These are phyloP conservation scores for Candida hungchunana DNA, from an alignment of 805 yeast genomes.

Conservation along the genomic window DNA sequence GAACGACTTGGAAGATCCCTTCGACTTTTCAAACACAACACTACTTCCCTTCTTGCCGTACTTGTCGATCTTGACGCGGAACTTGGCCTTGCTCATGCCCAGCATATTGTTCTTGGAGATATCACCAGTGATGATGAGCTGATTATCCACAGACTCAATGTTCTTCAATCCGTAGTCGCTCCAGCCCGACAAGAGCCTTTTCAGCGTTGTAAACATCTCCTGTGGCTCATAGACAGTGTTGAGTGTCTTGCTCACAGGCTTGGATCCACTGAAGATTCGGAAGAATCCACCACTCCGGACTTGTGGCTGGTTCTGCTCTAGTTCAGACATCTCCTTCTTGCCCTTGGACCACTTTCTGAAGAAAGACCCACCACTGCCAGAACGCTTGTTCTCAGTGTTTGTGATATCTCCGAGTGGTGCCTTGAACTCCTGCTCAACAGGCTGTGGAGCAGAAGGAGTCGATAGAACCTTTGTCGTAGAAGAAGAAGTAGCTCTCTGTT, in stretches of 20 bases:
- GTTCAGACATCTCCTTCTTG: conserved; percentile 19
- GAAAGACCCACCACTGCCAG: conserved; percentile 22
- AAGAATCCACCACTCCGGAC: conserved; percentile 30
- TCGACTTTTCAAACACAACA: conserved; percentile 54
- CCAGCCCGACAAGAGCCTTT: conserved; percentile 63
- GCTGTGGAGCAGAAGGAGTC: not conserved
- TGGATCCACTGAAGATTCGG: conserved; percentile 28
- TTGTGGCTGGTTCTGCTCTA: too few relatives aligned
- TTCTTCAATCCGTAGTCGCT: conserved; percentile 63
- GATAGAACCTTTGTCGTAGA: conserved; percentile 13
- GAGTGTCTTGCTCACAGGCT: conserved; percentile 22
- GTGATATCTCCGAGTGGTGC: conserved; percentile 22
- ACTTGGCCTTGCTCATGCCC: conserved; percentile 59
- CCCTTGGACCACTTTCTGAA: conserved; percentile 27
- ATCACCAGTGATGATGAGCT: conserved; percentile 51
- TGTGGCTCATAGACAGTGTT: conserved; percentile 33
- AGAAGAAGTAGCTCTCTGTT: not conserved
- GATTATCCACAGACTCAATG: conserved; percentile 41
- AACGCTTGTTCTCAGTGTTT: conserved; percentile 19
- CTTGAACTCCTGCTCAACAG: conserved; percentile 3
- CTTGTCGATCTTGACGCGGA: conserved; percentile 46
- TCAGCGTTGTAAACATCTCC: conserved; percentile 62
- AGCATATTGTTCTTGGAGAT: conserved; percentile 58
- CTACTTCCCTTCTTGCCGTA: conserved; percentile 46
- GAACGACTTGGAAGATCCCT: conserved; percentile 63